Conservation (phyloP, 1,284 basidiomycete species). For the Trichosporon ovoides region DNA sequence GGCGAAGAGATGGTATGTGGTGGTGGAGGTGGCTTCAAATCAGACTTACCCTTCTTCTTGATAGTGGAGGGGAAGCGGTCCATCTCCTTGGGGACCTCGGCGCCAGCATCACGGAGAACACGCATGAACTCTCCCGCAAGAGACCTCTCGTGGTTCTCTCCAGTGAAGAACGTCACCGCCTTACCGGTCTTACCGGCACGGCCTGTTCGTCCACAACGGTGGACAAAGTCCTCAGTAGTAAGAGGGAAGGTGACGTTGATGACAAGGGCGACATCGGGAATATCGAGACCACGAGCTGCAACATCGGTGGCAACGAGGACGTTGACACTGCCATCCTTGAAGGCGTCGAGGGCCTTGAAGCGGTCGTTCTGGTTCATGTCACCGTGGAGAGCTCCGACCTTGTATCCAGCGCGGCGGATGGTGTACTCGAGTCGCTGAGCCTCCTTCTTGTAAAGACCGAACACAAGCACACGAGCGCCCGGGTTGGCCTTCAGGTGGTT, state of each 20-base stretch:
- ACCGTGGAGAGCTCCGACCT: conserved; percentile 84
- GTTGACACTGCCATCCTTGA: conserved; percentile 78
- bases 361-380: conserved; percentile 85
- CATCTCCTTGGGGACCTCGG: conserved; percentile 62
- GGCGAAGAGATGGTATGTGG: no score
- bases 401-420: conserved; percentile 71
- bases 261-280: conserved; percentile 87
- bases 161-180: conserved; percentile 95
- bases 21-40: no score
- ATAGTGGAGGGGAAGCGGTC: conserved; percentile 92
- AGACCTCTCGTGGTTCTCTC: conserved; percentile 75
- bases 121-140: conserved; percentile 91
- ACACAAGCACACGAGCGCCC: conserved; percentile 72
- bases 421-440: conserved; percentile 81
- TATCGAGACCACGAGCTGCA: conserved; percentile 92
- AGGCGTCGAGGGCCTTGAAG: conserved; percentile 78
- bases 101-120: conserved; percentile 83
- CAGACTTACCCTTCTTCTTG: conserved; percentile 93
- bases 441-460: conserved; percentile 98
- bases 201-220: conserved; percentile 93
- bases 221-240: conserved; percentile 85
- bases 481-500: conserved; percentile 57
- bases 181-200: conserved; percentile 87
- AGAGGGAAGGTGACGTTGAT: conserved; percentile 97
- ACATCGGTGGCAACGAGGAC: conserved; percentile 96